phyloP scores from a whole-genome alignment of 2,329 filamentous ascomycete species.

The Purpureocillium takamizusanense region DNA sequence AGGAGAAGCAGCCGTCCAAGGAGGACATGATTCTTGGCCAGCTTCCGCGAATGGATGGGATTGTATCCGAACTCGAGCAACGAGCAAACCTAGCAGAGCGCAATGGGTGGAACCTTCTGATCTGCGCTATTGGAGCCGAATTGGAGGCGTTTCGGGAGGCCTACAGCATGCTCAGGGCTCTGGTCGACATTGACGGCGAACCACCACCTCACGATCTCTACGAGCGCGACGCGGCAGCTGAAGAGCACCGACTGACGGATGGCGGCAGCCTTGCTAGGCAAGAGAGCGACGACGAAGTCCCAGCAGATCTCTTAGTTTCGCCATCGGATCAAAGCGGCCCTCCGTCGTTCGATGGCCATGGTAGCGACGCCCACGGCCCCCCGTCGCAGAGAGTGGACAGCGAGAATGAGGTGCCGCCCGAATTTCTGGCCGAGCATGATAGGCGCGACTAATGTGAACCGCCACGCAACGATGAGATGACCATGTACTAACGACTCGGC shows the following conservation, averaged over 20 bases:
- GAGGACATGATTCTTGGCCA: constrained; percentile 35
- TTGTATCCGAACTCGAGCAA: constrained; percentile 31
- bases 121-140: constrained; percentile 68
- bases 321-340: constrained; percentile 16
- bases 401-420: constrained; percentile 40
- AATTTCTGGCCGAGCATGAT: constrained; percentile 40
- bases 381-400: constrained; percentile 20
- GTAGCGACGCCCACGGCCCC: background rate
- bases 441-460: no score
- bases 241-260: background rate
- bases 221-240: background rate
- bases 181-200: constrained; percentile 2
- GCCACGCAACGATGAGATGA: background rate
- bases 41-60: constrained; percentile 45
- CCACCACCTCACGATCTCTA: background rate
- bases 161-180: constrained; percentile 39
- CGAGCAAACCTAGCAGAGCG: constrained; percentile 36
- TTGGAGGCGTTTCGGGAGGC: constrained; percentile 57
- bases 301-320: constrained; percentile 19
- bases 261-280: constrained; percentile 1
- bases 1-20: constrained; percentile 18
- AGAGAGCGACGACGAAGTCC: constrained; percentile 13
- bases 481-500: no score
- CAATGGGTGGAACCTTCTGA: constrained; percentile 63
- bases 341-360: constrained; percentile 7